These are phyloP conservation scores for Viridothelium virens DNA, from an alignment of 495 filamentous ascomycete species.

Conservation along the genomic window DNA sequence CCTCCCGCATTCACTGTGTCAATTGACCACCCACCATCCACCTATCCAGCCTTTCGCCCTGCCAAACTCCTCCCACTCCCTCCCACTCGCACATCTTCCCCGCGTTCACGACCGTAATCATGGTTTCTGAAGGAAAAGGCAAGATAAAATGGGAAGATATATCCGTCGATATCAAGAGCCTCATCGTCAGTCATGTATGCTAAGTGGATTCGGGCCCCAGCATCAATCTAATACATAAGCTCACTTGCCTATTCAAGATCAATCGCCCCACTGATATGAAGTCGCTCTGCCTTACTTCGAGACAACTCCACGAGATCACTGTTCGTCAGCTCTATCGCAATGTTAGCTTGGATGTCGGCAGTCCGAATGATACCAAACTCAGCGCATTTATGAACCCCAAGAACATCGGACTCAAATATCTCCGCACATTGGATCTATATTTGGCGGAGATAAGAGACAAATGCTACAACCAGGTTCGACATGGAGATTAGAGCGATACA, in stretches of 20 bases:
- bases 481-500: background rate
- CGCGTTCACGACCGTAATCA: background rate
- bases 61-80: background rate
- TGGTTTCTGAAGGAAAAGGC: background rate
- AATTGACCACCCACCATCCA: background rate
- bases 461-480: slow-evolving; percentile 28
- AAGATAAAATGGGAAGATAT: slow-evolving; percentile 25
- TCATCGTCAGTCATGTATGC: slow-evolving; percentile 32
- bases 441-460: slow-evolving; percentile 30
- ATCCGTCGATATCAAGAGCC: slow-evolving; percentile 33
- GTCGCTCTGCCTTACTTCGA: slow-evolving; percentile 35
- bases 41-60: background rate
- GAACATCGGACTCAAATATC: slow-evolving; percentile 35
- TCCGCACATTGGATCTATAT: slow-evolving; percentile 33
- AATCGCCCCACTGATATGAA: slow-evolving; percentile 35
- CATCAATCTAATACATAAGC: too few species aligned
- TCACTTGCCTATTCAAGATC: slow-evolving; percentile 21
- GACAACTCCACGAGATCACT: slow-evolving; percentile 34
- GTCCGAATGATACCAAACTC: slow-evolving; percentile 29
- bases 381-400: slow-evolving; percentile 32
- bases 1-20: background rate
- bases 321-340: slow-evolving; percentile 35
- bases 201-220: too few species aligned
- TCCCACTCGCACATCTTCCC: background rate
- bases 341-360: slow-evolving; percentile 34